These are phyloP conservation scores for Clavariopsis aquatica DNA, from an alignment of 495 filamentous ascomycete species.

Conservation along the genomic window DNA sequence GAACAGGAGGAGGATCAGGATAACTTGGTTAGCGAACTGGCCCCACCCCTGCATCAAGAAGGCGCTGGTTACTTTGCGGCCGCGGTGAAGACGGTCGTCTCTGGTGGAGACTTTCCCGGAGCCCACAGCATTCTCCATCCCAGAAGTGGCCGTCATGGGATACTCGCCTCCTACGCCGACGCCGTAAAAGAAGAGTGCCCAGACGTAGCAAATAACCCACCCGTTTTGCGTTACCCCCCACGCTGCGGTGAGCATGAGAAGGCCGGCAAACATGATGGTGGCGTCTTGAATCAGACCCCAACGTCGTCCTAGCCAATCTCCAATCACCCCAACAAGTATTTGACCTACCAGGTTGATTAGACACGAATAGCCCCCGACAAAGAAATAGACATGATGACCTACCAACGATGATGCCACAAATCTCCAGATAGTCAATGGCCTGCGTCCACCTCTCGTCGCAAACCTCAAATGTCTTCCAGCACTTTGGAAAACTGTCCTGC, in stretches of 20 bases:
- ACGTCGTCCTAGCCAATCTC: slow-evolving; percentile 71
- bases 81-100: slow-evolving; percentile 88
- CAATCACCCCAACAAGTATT: slow-evolving; percentile 66
- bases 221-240: slow-evolving; percentile 83
- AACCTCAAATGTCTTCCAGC: slow-evolving; percentile 66
- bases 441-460: slow-evolving; percentile 75
- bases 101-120: slow-evolving; percentile 83
- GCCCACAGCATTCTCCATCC: slow-evolving; percentile 87
- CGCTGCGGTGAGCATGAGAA: slow-evolving; percentile 80
- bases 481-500: slow-evolving; percentile 63
- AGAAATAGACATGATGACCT: slow-evolving; percentile 46
- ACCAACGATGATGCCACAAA: slow-evolving; percentile 85
- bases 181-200: slow-evolving; percentile 87
- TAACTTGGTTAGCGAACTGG: slow-evolving; percentile 84
- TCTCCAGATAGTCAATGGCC: slow-evolving; percentile 80
- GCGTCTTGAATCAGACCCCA: slow-evolving; percentile 94
- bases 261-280: slow-evolving; percentile 85
- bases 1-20: slow-evolving; percentile 78
- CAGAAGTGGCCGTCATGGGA: slow-evolving; percentile 91
- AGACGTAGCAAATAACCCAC: slow-evolving; percentile 91
- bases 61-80: slow-evolving; percentile 85
- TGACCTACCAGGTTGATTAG: slow-evolving; percentile 30
- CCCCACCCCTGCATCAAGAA: slow-evolving; percentile 98
- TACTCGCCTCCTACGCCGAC: slow-evolving; percentile 93
- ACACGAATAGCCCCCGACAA: not conserved